Percentiles rank a stretch among this genome's conserved stretches.
phyloP scores from a whole-genome alignment of 2,329 filamentous ascomycete species.

The Cadophora gregata region DNA sequence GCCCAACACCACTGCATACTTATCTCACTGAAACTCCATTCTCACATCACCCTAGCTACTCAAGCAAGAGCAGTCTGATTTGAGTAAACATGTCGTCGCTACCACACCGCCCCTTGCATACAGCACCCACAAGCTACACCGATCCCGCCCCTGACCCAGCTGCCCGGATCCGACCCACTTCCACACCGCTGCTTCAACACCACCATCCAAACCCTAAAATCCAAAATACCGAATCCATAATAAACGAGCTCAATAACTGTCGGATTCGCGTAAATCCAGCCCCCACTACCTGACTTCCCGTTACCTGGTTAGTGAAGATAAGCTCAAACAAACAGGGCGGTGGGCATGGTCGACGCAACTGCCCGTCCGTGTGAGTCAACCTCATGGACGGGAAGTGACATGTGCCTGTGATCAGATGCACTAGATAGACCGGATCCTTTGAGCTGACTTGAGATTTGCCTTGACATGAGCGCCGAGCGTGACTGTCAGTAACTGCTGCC shows the following conservation, averaged over 20 bases:
- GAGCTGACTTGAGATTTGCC: neutral
- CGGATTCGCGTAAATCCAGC: neutral
- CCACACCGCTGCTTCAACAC: constrained; percentile 10
- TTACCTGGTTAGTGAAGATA: no score
- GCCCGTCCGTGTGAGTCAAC: neutral
- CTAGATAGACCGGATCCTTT: neutral
- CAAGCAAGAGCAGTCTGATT: neutral
- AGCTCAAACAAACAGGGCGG: no score
- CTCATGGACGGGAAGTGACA: neutral
- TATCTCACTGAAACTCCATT: no score
- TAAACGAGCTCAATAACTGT: neutral
- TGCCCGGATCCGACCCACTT: neutral
- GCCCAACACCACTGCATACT: neutral
- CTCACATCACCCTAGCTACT: no score
- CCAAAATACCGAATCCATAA: neutral
- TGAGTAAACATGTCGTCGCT: neutral
- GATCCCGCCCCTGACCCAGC: neutral
- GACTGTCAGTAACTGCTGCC: neutral
- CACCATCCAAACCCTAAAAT: neutral
- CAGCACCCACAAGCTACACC: neutral
- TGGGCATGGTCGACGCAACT: no score
- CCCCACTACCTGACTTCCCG: no score
- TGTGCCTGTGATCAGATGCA: neutral
- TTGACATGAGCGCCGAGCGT: neutral
- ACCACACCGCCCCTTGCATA: neutral